These are phyloP conservation scores for Pseudohalonectria lignicola DNA, from an alignment of 2,329 filamentous ascomycete species.

Conservation along the genomic window DNA sequence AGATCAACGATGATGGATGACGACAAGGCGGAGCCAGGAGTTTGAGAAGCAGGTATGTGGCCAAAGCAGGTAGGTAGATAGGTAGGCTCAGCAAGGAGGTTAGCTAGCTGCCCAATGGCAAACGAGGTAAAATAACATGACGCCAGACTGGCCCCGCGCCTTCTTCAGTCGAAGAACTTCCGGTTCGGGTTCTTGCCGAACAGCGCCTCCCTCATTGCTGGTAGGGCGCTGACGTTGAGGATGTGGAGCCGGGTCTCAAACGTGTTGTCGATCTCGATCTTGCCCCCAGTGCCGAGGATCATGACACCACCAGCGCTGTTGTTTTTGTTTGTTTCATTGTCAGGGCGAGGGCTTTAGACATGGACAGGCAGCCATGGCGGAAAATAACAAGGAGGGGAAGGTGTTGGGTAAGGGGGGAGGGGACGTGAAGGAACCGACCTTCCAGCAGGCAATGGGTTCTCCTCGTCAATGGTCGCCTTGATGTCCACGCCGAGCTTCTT, in stretches of 20 bases:
- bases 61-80: no score
- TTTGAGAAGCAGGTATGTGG: no score
- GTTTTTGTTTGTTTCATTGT: no score
- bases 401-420: not conserved
- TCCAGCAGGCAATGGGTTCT: conserved; percentile 67
- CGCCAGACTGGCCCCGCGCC: no score
- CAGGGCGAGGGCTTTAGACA: conserved; percentile 1
- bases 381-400: not conserved
- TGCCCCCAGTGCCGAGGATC: conserved; percentile 73
- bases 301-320: conserved; percentile 70
- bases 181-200: conserved; percentile 95
- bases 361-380: not conserved
- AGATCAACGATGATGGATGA: no score
- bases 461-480: conserved; percentile 63
- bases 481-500: conserved; percentile 61
- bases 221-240: conserved; percentile 75
- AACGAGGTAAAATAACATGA: no score
- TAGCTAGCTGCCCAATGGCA: no score
- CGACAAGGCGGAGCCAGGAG: no score
- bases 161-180: conserved; percentile 76
- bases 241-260: conserved; percentile 83
- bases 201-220: conserved; percentile 71
- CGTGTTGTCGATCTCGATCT: conserved; percentile 98
- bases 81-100: no score
- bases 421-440: conserved; percentile 62